Base-by-base conservation (phyloP, 108 stramenopile genomes). In the Conticribra weissflogii region DNA sequence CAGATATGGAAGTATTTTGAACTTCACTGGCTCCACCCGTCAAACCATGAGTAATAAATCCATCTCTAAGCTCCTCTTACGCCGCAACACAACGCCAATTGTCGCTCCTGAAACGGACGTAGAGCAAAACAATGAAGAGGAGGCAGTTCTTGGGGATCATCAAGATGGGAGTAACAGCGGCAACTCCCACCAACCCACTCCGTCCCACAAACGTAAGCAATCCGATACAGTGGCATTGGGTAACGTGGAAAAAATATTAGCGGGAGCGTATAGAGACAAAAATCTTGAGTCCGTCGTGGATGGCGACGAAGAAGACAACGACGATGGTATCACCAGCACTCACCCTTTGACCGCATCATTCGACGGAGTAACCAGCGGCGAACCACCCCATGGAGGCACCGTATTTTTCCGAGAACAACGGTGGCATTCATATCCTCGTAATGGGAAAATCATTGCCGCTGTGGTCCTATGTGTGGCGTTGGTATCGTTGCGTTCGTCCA, bases 191-290 rank as follows among this genome's bases (percentile, higher is more conserved):
- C 36, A 41, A 9, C 12, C 62, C 25, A 33, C 62, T 28, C 62
- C 68, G 1, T 69, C 68, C 0, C 68, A 69, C 58, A 69, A 69
- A 49, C 68, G 68, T 7, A 69, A 69, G 32, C 68, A 69, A 25
- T 50, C 47, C 21, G 68, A 69, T 50, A 51, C 50, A 4, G 28
- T 63, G n/a, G 61, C 45, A 16, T 59, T 59, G 2, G 21, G 18
- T 14, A 18, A 59, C n/a, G 1, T 59, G 31, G 23, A 41, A 19
- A 52, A 57, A 32, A 30, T 22, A 0, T 41, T 19, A 3, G 27
- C 68, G 21, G 57, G 30, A 32, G 30, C 59, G 24, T 16, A 55
- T 17, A 48, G 59, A 3, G 33, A 59, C 30, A 58, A 69, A 29
- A 69, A 23, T 3, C 53, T 66, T 54, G 65, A 66, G 31, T 53